These are phyloP conservation scores for Ceratocystis destructans DNA, from an alignment of 2,329 filamentous ascomycete genomes.

Conservation along the genomic window DNA sequence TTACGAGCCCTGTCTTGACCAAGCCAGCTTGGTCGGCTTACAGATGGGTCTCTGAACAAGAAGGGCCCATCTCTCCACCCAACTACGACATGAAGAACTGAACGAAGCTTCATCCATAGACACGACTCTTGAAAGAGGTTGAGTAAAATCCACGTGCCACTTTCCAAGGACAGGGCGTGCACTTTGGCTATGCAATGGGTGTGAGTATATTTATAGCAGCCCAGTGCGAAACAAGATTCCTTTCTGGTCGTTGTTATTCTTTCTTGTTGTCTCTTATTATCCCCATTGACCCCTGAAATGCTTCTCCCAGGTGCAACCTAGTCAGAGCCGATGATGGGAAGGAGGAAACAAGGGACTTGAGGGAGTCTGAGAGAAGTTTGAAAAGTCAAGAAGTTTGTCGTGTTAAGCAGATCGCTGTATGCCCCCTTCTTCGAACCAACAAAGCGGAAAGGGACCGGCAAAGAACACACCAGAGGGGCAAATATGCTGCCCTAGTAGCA, in stretches of 20 bases:
- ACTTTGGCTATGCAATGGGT: neutral
- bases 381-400: neutral
- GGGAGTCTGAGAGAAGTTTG: neutral
- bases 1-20: neutral
- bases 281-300: constrained; percentile 7
- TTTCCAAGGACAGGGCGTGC: neutral
- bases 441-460: neutral
- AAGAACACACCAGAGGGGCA: neutral
- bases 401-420: neutral
- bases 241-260: constrained; percentile 2
- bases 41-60: neutral
- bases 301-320: constrained; percentile 3
- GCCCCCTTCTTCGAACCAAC: neutral
- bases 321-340: constrained; percentile 1
- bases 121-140: neutral
- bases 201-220: neutral
- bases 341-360: constrained; percentile 6
- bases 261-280: constrained; percentile 3
- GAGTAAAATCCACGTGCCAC: neutral
- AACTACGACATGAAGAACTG: neutral
- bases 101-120: no score
- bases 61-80: neutral
- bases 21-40: neutral
- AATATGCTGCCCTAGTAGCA: neutral
- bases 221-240: neutral